Evolutionary conservation across 2,329 filamentous ascomycete species (phyloP).

Genomic region (Paecilomyces niveus): DNA sequence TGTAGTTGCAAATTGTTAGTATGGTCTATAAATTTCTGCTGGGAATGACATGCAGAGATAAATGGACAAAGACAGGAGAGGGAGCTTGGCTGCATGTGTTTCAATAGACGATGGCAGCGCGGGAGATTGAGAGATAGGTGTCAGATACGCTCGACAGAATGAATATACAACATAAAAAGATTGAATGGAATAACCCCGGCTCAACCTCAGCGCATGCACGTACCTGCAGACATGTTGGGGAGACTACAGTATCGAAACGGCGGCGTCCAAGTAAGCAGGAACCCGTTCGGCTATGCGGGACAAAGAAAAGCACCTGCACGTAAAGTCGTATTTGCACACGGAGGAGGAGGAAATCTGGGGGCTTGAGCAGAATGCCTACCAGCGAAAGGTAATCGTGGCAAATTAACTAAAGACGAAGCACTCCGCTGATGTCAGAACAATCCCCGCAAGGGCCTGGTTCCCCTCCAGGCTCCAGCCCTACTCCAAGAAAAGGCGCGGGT

Average conservation of each 20-base stretch:
- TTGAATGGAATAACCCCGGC: constrained; percentile 1
- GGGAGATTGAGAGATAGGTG: neutral
- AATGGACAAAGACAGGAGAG: neutral
- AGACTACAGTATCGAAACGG: neutral
- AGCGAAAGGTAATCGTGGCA: too few relatives aligned
- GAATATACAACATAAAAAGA: neutral
- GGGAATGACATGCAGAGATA: neutral
- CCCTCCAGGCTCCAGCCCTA: neutral
- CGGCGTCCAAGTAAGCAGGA: neutral
- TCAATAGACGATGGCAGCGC: neutral
- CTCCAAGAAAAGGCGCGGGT: neutral
- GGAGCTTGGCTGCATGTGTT: neutral
- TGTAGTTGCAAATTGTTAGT: constrained; percentile 7
- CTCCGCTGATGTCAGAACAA: neutral
- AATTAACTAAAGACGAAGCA: too few relatives aligned
- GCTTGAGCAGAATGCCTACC: too few relatives aligned
- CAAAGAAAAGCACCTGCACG: neutral
- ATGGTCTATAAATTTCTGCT: constrained; percentile 11
- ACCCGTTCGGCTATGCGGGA: neutral
- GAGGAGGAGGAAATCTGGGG: too few relatives aligned
- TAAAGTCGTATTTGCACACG: too few relatives aligned
- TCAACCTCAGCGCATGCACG: neutral
- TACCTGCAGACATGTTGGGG: constrained; percentile 7
- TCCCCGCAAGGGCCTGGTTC: neutral
- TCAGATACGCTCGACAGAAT: neutral